Evolutionary conservation across 169 alveolate species (phyloP).

Genomic region (Eimeria tenella): DNA sequence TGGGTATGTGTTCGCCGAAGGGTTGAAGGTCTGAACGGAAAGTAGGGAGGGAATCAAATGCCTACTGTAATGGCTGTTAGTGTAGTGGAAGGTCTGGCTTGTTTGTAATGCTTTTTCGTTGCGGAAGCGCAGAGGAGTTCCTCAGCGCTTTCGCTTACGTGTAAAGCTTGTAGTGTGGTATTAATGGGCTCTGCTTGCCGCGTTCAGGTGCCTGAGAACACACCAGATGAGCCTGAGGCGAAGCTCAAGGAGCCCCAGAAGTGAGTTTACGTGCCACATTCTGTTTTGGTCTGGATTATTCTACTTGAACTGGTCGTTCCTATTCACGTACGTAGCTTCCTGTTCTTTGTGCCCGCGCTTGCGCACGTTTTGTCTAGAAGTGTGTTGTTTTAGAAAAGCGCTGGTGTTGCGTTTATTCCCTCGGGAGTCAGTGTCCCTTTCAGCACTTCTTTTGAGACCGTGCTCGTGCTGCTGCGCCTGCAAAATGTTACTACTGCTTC

Average conservation of each 20-base stretch:
- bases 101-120: background rate
- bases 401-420: too few species aligned
- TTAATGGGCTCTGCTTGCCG: background rate
- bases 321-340: background rate
- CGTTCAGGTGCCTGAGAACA: conserved; percentile 65
- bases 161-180: background rate
- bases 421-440: too few species aligned
- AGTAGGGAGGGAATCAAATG: background rate
- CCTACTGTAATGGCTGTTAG: background rate
- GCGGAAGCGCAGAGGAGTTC: background rate
- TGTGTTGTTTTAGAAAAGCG: too few species aligned
- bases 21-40: background rate
- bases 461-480: conserved; percentile 9
- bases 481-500: background rate
- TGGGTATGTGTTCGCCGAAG: conserved; percentile 36
- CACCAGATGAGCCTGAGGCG: conserved; percentile 63
- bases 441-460: too few species aligned
- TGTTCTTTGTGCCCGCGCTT: background rate
- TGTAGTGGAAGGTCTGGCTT: background rate
- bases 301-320: too few species aligned
- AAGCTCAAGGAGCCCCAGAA: conserved; percentile 48
- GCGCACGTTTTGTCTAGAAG: too few species aligned
- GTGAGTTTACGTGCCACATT: background rate
- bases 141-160: background rate
- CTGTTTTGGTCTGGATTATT: too few species aligned